A percentile compares a stretch with the other conserved stretches of the same genome.
Evolutionary conservation across 2,329 filamentous ascomycete genomes (phyloP).

Genomic region (Diplodia intermedia): DNA sequence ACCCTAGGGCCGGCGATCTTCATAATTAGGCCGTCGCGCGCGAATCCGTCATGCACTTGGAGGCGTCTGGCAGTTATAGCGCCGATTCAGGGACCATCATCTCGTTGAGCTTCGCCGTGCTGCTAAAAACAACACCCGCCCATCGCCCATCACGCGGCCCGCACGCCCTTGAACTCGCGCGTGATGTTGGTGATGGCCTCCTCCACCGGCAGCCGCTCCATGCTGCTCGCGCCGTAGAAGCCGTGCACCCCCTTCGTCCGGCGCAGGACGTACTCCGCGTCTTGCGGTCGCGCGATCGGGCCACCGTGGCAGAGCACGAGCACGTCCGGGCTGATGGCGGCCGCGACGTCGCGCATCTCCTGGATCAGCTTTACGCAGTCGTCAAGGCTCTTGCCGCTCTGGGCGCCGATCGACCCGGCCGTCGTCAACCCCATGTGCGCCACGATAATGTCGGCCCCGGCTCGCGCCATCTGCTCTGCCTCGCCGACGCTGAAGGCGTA

Average conservation of each 20-base stretch:
- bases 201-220: slow-evolving; percentile 74
- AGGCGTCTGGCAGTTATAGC: neutral
- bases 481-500: slow-evolving; percentile 72
- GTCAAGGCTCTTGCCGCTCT: slow-evolving; percentile 66
- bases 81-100: slow-evolving; percentile 25
- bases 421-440: slow-evolving; percentile 74
- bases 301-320: slow-evolving; percentile 75
- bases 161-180: slow-evolving; percentile 58
- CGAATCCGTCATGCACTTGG: slow-evolving; percentile 14
- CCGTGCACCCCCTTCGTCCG: slow-evolving; percentile 70
- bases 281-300: slow-evolving; percentile 68
- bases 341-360: slow-evolving; percentile 67
- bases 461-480: slow-evolving; percentile 66
- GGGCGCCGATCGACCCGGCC: slow-evolving; percentile 68
- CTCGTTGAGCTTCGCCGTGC: slow-evolving; percentile 21
- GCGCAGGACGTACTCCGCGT: slow-evolving; percentile 68
- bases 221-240: slow-evolving; percentile 73
- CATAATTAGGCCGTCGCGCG: slow-evolving; percentile 19
- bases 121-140: too few relatives aligned
- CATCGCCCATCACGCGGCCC: neutral
- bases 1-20: slow-evolving; percentile 15
- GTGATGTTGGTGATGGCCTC: slow-evolving; percentile 67
- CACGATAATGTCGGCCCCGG: slow-evolving; percentile 71
- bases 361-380: slow-evolving; percentile 69
- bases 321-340: slow-evolving; percentile 62